Conservation (phyloP, 768 basidiomycete genomes). For the Suillus clintonianus region DNA sequence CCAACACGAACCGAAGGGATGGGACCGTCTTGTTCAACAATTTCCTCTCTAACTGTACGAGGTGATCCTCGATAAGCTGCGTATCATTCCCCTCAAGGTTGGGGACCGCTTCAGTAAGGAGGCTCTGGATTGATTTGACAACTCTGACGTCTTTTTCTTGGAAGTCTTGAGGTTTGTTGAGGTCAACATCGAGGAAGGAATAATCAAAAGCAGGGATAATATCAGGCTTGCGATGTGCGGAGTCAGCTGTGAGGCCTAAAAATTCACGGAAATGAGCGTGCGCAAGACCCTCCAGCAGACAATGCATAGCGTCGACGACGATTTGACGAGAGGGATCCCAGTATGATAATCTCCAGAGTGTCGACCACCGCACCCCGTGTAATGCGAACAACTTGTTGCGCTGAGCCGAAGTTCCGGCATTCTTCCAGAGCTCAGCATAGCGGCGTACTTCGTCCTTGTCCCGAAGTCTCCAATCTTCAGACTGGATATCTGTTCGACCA, state of each 20-base stretch:
- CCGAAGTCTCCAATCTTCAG: too few relatives aligned
- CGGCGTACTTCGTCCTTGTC: too few relatives aligned
- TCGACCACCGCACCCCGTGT: constrained; percentile 17
- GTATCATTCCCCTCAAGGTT: not conserved
- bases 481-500: too few relatives aligned
- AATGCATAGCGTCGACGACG: constrained; percentile 26
- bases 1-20: not conserved
- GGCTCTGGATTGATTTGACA: constrained; percentile 1
- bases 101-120: constrained; percentile 1
- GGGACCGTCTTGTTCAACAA: constrained; percentile 1
- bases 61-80: not conserved
- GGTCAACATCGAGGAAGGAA: not conserved
- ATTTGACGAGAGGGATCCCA: constrained; percentile 21
- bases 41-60: not conserved
- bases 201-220: constrained; percentile 3
- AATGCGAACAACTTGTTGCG: too few relatives aligned
- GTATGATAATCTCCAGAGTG: constrained; percentile 19
- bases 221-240: not conserved
- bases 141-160: not conserved
- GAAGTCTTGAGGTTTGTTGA: not conserved
- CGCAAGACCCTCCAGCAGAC: not conserved
- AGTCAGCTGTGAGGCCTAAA: not conserved
- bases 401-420: too few relatives aligned
- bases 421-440: too few relatives aligned
- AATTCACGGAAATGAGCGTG: constrained; percentile 7